Evolutionary conservation across 768 basidiomycete species (phyloP), one percentile per base, ranked within the genome.

Genomic region (Amanita exitialis): DNA sequence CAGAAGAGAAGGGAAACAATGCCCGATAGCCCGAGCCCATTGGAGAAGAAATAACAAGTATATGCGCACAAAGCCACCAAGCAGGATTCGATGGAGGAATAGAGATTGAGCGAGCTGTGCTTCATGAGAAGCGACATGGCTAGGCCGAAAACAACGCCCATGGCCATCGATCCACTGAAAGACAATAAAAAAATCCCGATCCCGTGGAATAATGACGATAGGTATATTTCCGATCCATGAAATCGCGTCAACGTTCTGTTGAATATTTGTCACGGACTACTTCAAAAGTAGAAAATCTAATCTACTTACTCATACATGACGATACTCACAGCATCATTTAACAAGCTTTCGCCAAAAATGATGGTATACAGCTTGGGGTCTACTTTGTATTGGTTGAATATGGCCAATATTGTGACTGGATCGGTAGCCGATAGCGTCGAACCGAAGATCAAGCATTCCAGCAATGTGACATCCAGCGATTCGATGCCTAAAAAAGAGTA

Each of bases 291-390:
- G 38, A 38, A 34, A 39, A 47, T 54, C 8, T 25, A 16, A 13
- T 30, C 25, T 54, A 86, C 93, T 75, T 65, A 97, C 93, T 99
- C 96, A 68, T 98, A 98, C 89, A 99, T 93, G 66, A 98, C 94
- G 72, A 98, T 98, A 77, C 90, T 92, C 61, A 98, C 96, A 16
- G 96, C 96, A 73, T 99, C 96, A 69, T 99, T 99, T 53, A 99
- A 70, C 53, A 99, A 75, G 67, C 85, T 89, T 67, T 98, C 96
- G 23, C 96, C 96, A 61, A 98, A 99, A 57, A 99, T 99, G 66
- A 98, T 79, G 41, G 84, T 87, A 69, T 98, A 98, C 7, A 99
- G 75, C 64, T 98, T 97, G 0, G 96, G 94, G 67, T 99, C 96
- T 59, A 98, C 94, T 64, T 97, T 96, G 72, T 95, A 89, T 59